Evolutionary conservation across 805 yeast species (phyloP).

Genomic region (Barnettozyma pratensis): DNA sequence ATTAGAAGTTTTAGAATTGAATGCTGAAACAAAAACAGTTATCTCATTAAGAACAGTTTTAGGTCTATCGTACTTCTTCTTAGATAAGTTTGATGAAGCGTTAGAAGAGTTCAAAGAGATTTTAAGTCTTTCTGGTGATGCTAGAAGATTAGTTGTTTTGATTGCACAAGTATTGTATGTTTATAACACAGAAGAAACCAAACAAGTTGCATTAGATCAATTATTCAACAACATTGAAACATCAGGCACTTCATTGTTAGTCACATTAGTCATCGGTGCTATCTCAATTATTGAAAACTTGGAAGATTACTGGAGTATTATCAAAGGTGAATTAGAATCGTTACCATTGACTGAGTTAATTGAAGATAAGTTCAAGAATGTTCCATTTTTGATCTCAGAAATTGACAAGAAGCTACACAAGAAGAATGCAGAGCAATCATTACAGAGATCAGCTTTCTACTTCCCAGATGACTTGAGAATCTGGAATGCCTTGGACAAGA

Average conservation of each 20-base stretch:
- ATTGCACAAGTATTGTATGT: slow-evolving; percentile 79
- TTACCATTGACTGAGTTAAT: slow-evolving; percentile 42
- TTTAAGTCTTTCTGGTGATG: slow-evolving; percentile 49
- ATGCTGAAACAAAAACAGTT: slow-evolving; percentile 31
- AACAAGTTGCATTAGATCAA: slow-evolving; percentile 81
- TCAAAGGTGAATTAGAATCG: slow-evolving; percentile 57
- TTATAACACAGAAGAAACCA: slow-evolving; percentile 68
- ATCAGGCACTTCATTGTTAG: slow-evolving; percentile 60
- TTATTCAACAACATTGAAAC: slow-evolving; percentile 58
- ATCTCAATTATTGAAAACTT: slow-evolving; percentile 61
- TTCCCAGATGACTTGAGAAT: slow-evolving; percentile 66
- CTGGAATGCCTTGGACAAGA: slow-evolving; percentile 62
- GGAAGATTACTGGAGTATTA: slow-evolving; percentile 55
- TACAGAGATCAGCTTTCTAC: slow-evolving; percentile 69
- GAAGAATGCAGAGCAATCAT: slow-evolving; percentile 26
- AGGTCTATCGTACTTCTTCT: slow-evolving; percentile 70
- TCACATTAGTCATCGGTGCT: slow-evolving; percentile 75
- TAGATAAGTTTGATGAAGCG: slow-evolving; percentile 57
- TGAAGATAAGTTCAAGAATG: slow-evolving; percentile 46
- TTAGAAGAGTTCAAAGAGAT: slow-evolving; percentile 62
- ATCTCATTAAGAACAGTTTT: slow-evolving; percentile 61
- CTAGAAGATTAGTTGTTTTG: slow-evolving; percentile 63
- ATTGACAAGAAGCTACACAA: slow-evolving; percentile 38
- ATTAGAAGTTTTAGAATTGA: slow-evolving; percentile 44
- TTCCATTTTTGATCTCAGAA: slow-evolving; percentile 55